phyloP scores from a whole-genome alignment of 2,329 filamentous ascomycete species.

The Sodiomyces alkalinus region DNA sequence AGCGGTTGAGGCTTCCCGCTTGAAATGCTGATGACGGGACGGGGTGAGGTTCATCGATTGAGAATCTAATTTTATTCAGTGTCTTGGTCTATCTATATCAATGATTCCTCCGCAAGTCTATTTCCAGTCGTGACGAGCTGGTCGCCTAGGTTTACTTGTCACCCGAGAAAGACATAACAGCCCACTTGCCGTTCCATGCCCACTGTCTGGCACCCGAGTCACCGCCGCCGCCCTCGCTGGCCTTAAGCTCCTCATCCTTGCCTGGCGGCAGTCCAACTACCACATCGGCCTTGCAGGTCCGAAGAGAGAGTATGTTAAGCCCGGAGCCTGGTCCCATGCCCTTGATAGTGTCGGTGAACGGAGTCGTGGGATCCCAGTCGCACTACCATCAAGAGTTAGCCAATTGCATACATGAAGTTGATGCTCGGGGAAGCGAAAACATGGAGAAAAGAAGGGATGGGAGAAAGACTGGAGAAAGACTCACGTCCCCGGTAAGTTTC shows the following conservation, averaged over 20 bases:
- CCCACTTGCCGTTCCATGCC: conserved; percentile 96
- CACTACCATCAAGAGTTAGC: conserved; percentile 28
- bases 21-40: too few relatives aligned
- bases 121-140: too few relatives aligned
- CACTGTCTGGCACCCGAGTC: conserved; percentile 62
- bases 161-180: conserved; percentile 65
- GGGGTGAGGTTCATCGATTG: too few relatives aligned
- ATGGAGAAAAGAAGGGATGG: not conserved
- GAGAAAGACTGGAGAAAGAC: conserved; percentile 15
- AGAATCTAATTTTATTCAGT: too few relatives aligned
- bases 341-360: conserved; percentile 72
- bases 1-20: too few relatives aligned
- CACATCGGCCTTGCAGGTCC: conserved; percentile 94
- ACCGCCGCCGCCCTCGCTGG: conserved; percentile 53
- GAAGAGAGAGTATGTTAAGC: conserved; percentile 68
- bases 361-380: conserved; percentile 74
- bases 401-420: too few relatives aligned
- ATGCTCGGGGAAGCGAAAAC: conserved; percentile 1
- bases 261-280: conserved; percentile 77
- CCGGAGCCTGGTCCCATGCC: conserved; percentile 71
- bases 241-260: conserved; percentile 65
- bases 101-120: too few relatives aligned
- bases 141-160: too few relatives aligned
- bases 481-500: conserved; percentile 78
- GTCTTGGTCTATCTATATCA: too few relatives aligned